phyloP scores from a whole-genome alignment of 2,329 filamentous ascomycete species.

The Drechslera avenae region DNA sequence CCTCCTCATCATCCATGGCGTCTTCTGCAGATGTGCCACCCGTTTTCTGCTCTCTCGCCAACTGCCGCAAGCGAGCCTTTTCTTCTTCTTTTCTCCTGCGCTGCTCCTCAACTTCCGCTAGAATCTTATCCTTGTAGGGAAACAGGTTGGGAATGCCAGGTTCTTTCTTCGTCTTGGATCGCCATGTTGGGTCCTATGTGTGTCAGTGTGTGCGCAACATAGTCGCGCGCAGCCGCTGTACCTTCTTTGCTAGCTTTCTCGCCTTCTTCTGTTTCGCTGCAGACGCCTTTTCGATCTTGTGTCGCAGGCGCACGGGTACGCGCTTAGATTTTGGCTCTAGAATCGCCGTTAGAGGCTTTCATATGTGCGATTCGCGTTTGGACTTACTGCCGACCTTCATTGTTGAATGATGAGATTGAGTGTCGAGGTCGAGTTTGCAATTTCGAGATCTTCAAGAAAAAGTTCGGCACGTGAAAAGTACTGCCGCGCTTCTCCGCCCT shows the following conservation, averaged over 20 bases:
- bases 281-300: constrained; percentile 95
- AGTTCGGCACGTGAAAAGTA: constrained; percentile 16
- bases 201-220: constrained; percentile 22
- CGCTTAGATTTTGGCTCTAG: constrained; percentile 95
- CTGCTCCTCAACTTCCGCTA: constrained; percentile 92
- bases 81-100: constrained; percentile 82
- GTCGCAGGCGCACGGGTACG: constrained; percentile 81
- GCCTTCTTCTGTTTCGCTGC: constrained; percentile 88
- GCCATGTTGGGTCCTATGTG: constrained; percentile 88
- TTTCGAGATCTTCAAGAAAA: constrained; percentile 33
- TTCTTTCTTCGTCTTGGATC: constrained; percentile 93
- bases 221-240: constrained; percentile 29
- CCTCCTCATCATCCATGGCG: constrained; percentile 47
- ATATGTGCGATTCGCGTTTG: too few species aligned
- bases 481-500: constrained; percentile 9
- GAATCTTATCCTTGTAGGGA: constrained; percentile 94
- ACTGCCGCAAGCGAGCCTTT: constrained; percentile 66
- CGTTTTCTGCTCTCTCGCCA: constrained; percentile 60
- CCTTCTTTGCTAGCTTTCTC: constrained; percentile 86
- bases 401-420: constrained; percentile 20
- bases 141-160: constrained; percentile 97
- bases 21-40: constrained; percentile 45
- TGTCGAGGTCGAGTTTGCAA: constrained; percentile 23
- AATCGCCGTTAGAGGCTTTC: constrained; percentile 10
- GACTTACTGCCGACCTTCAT: constrained; percentile 53